Base-by-base conservation (phyloP, 75 land plant genomes). In the Picea sitchensis region DNA sequence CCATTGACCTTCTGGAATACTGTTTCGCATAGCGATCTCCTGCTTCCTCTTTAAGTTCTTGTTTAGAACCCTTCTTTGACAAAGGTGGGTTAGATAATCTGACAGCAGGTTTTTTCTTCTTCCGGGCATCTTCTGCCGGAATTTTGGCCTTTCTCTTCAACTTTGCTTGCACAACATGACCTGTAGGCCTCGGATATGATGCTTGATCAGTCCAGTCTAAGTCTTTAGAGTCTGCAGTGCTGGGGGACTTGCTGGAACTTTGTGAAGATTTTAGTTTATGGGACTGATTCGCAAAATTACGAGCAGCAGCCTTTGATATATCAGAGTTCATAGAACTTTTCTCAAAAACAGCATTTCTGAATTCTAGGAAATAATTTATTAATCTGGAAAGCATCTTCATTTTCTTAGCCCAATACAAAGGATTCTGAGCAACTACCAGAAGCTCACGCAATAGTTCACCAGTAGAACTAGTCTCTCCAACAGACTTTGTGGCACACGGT, bases 391-490 rank as follows among this genome's bases (percentile, higher is more conserved):
- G 59, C 76, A 56, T 58, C 59, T 58, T 58, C 47, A 44, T 56
- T 51, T 75, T 75, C 58, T 81, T 74, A 7, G 59, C 76, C 76
- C 76, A 75, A 75, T 23, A 75, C 63, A 82, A 26, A 77, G 92
- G 92, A 71, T 83, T 72, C 57, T 32, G 26, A 3, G 87, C 90
- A 74, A 82, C 85, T 75, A 78, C 75, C 17, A 75, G 65, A 21
- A 91, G 87, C 72, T 86, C 79, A n/a, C 80, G 61, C 17, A 88
- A 75, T 80, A 91, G 84, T 47, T 86, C 88, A 59, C 44, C 63
- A 34, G 83, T 47, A 23, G 87, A 87, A 30, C 30, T 31, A 36
- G 21, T 23, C 41, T 84, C 74, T 18, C 9, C 2, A 9, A 71
- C 47, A 51, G 36, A 1, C 60, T 15, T 26, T 7, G 76, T 14